Base-by-base conservation (phyloP, 2,329 filamentous ascomycete species). In the Dactylellina cionopaga region DNA sequence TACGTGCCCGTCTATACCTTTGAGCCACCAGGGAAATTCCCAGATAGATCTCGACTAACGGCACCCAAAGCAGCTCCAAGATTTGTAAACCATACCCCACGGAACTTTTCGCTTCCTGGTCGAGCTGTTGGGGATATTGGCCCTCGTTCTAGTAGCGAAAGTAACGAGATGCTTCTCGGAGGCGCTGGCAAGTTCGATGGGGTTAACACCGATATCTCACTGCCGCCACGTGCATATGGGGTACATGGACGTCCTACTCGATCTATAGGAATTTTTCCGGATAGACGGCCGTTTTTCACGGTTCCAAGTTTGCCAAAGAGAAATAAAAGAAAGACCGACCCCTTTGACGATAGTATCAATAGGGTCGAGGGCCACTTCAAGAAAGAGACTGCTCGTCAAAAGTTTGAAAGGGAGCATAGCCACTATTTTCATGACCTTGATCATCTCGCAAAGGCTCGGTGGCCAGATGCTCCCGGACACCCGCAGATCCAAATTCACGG, bases 1-100 rank as follows among this genome's bases (percentile, higher is more conserved):
- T 71, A 51, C 15, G 56, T 71, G n/a, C 66, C 66, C 4, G 51
- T 71, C 6, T 71, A 71, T 25, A 56, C 25, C 2, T 71, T 71
- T 43, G 66, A 63, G 15, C 58, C 66, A n/a, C 58, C 66, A 15
- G 58, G 58, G n/a, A 71, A 46, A 25, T 71, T 71, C 58, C 66
- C 66, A 37, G 51, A 71, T 10, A 39, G 66, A 39, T 49, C 49
- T n/a, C 59, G 66, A 5, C 31, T 58, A 27, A 71, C 66, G 10
- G 66, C 66, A n/a, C 66, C 65, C 1, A 51, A 37, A 33, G 27
- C 49, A 9, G 35, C 58, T 19, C 65, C 66, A 15, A 47, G 52
- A 22, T 64, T 71, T 15, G 6, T 71, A 15, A 56, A 71, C 51
- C 51, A 71, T 17, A 71, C 66, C 1, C 66, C 66, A 1, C 59